phyloP scores from a whole-genome alignment of 192 early-diverging fungal genomes.

The Backusella tuberculispora region DNA sequence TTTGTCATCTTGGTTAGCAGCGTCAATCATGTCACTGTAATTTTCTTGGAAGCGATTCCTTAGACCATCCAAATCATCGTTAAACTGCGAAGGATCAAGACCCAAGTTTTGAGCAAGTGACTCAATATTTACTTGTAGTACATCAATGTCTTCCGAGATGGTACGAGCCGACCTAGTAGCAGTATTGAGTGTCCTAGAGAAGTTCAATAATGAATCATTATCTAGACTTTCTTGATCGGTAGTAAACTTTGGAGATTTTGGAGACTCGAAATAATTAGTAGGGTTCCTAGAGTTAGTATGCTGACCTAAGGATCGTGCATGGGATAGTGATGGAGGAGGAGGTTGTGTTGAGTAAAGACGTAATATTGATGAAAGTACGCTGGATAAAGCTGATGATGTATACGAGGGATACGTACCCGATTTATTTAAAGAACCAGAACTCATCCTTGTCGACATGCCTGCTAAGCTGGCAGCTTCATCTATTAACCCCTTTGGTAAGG shows the following conservation, averaged over 20 bases:
- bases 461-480: slow-evolving; percentile 19
- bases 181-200: slow-evolving; percentile 26
- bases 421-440: background rate
- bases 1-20: background rate
- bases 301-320: background rate
- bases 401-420: slow-evolving; percentile 2
- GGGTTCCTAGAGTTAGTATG: slow-evolving; percentile 1
- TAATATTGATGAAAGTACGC: slow-evolving; percentile 13
- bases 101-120: slow-evolving; percentile 27
- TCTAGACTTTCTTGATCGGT: background rate
- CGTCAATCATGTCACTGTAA: slow-evolving; percentile 18
- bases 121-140: slow-evolving; percentile 29
- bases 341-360: slow-evolving; percentile 19
- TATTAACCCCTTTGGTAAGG: slow-evolving; percentile 13
- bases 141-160: slow-evolving; percentile 35
- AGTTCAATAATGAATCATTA: background rate
- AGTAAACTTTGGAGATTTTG: background rate
- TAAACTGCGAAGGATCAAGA: slow-evolving; percentile 25
- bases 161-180: slow-evolving; percentile 33
- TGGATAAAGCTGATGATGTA: slow-evolving; percentile 17
- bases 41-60: slow-evolving; percentile 11
- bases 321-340: background rate
- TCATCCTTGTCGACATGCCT: slow-evolving; percentile 14
- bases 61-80: slow-evolving; percentile 25
- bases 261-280: background rate